These are phyloP conservation scores for Juglanconis juglandina DNA, from an alignment of 2,329 filamentous ascomycete genomes.

Conservation along the genomic window DNA sequence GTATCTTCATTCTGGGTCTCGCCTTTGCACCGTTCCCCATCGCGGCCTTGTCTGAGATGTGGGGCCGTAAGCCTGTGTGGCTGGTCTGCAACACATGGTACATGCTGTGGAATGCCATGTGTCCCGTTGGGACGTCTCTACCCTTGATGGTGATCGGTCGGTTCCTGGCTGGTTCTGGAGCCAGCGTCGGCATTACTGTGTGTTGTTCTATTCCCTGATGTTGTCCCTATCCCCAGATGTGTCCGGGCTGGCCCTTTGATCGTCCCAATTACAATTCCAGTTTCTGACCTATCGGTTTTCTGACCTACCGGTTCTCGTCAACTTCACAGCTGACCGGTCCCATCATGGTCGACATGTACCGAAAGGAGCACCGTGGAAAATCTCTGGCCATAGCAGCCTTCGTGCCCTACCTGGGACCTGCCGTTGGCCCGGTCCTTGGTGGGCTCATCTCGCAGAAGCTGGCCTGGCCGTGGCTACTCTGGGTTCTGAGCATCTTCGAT, in stretches of 20 bases:
- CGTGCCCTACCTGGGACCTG: slow-evolving; percentile 32
- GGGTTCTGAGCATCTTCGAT: slow-evolving; percentile 37
- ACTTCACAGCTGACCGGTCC: neutral
- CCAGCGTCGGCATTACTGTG: slow-evolving; percentile 2
- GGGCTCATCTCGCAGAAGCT: slow-evolving; percentile 35
- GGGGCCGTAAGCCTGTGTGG: slow-evolving; percentile 33
- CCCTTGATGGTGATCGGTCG: slow-evolving; percentile 27
- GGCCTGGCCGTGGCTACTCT: slow-evolving; percentile 45
- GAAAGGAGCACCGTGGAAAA: neutral
- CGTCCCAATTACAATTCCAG: too few relatives aligned
- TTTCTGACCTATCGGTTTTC: too few relatives aligned
- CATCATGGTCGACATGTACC: slow-evolving; percentile 2
- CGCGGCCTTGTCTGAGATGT: slow-evolving; percentile 32
- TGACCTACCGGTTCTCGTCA: too few relatives aligned
- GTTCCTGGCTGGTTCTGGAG: slow-evolving; percentile 1
- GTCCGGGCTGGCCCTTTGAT: too few relatives aligned
- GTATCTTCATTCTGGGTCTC: slow-evolving; percentile 33
- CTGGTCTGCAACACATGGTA: slow-evolving; percentile 27
- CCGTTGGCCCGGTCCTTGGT: slow-evolving; percentile 40
- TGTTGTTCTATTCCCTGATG: neutral
- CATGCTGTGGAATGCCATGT: too few relatives aligned
- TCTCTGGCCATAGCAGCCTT: slow-evolving; percentile 1
- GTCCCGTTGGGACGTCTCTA: neutral
- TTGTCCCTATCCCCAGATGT: too few relatives aligned
- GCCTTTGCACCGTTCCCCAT: slow-evolving; percentile 32